Evolutionary conservation across 495 filamentous ascomycete species (phyloP).

Genomic region (Hypoxylon lienhwacheense): DNA sequence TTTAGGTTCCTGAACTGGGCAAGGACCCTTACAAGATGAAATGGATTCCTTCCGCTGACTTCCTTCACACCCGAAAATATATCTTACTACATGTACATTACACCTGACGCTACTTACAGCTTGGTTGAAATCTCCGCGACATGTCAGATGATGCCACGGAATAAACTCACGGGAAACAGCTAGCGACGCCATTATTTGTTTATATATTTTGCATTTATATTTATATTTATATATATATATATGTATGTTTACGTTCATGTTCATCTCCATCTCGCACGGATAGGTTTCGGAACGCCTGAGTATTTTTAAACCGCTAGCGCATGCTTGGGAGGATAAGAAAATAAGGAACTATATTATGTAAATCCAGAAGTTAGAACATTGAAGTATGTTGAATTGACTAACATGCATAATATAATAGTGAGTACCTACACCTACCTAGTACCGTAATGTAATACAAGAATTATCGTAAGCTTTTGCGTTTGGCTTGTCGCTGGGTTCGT

Average conservation of each 20-base stretch:
- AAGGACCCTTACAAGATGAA: constrained; percentile 10
- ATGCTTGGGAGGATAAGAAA: too few species aligned
- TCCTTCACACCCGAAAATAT: not conserved
- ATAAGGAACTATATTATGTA: not conserved
- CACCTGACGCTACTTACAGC: too few species aligned
- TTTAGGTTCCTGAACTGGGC: constrained; percentile 2
- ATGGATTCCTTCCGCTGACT: not conserved
- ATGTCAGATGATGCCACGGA: not conserved
- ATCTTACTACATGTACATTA: not conserved
- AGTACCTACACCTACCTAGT: not conserved
- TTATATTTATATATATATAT: too few species aligned
- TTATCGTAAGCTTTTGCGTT: constrained; percentile 11
- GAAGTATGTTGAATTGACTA: not conserved
- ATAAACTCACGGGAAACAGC: too few species aligned
- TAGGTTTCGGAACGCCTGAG: too few species aligned
- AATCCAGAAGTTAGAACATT: not conserved
- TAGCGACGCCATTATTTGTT: too few species aligned
- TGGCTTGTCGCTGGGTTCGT: not conserved
- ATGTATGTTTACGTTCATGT: too few species aligned
- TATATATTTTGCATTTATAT: too few species aligned
- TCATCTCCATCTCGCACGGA: too few species aligned
- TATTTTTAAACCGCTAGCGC: too few species aligned
- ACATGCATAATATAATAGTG: not conserved
- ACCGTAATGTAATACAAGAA: not conserved
- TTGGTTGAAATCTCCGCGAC: not conserved